Base-by-base conservation (phyloP, 768 basidiomycete genomes). In the Lactarius tabidus region DNA sequence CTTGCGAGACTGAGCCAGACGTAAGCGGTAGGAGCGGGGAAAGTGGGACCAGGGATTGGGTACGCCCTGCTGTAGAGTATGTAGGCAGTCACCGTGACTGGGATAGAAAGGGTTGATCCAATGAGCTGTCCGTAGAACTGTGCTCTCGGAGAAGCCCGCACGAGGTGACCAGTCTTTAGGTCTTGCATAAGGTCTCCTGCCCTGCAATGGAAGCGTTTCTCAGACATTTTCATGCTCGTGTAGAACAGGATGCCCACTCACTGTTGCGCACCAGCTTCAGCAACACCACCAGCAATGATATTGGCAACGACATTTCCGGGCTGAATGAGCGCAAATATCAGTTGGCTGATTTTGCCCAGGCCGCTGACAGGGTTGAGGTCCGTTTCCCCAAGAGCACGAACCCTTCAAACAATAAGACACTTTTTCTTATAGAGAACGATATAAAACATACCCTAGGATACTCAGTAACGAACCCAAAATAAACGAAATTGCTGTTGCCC, bases 101-200 rank as follows among this genome's bases (percentile, higher is more conserved):
- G 69, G 36, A 98, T 94, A 9, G 91, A 93, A 6, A 96, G 81
- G 1, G 87, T 83, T 10, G 91, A 93, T 38, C 96, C 96, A 62
- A 98, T 88, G 57, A 98, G 79, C 75, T 98, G 93, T 10, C 93
- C 93, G 70, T 88, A 95, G 74, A 98, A 97, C 72, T 96, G 96
- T 2, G 93, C 93, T 70, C 93, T 82, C 55, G 96, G 96, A 28
- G 94, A 95, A 10, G 95, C 95, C 68, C 82, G 84, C 61, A 93
- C 84, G n/a, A 98, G 79, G 75, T 97, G 93, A 0, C 96, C 96
- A 2, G 96, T 97, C 78, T 98, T 98, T 65, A 98, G 79, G 76
- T 98, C 96, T 78, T 98, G 96, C 96, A 98, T 98, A 10, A 98
- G 84, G 73, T 98, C 96, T 18, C 95, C 96, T 8, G 95, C 94